phyloP scores from a whole-genome alignment of 768 basidiomycete species.

The Peribolospora kevripleyi region DNA sequence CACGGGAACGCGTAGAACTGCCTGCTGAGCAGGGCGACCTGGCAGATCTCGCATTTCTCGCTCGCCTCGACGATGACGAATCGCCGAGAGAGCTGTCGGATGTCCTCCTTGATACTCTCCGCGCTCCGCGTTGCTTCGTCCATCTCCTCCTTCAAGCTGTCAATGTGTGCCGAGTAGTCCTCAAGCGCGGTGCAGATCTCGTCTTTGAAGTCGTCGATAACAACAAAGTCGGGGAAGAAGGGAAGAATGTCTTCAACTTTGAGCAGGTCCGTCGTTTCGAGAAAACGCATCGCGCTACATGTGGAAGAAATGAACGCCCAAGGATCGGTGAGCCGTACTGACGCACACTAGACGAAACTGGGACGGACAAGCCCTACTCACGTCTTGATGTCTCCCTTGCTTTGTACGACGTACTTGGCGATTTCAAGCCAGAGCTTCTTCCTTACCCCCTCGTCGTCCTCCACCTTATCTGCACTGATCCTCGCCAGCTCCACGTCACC shows the following conservation, averaged over 20 bases:
- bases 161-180: conserved; percentile 77
- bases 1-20: conserved; percentile 99
- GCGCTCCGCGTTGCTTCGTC: conserved; percentile 79
- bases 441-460: conserved; percentile 46
- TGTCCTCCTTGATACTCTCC: conserved; percentile 80
- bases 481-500: conserved; percentile 89
- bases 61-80: conserved; percentile 76
- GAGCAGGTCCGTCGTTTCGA: conserved; percentile 77
- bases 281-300: conserved; percentile 65
- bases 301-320: conserved; percentile 18
- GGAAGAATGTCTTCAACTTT: conserved; percentile 98
- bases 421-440: conserved; percentile 98
- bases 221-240: conserved; percentile 98
- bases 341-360: not conserved
- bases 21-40: conserved; percentile 46
- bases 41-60: conserved; percentile 67
- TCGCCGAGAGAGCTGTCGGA: conserved; percentile 54
- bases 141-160: conserved; percentile 75
- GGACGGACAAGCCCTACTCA: conserved; percentile 24
- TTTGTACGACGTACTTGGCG: conserved; percentile 92
- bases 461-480: conserved; percentile 81
- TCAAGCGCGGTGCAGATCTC: conserved; percentile 92
- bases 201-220: conserved; percentile 98
- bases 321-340: not conserved
- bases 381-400: conserved; percentile 96